Base-by-base conservation (phyloP, 2,329 filamentous ascomycete genomes). In the Penicillium sp. region DNA sequence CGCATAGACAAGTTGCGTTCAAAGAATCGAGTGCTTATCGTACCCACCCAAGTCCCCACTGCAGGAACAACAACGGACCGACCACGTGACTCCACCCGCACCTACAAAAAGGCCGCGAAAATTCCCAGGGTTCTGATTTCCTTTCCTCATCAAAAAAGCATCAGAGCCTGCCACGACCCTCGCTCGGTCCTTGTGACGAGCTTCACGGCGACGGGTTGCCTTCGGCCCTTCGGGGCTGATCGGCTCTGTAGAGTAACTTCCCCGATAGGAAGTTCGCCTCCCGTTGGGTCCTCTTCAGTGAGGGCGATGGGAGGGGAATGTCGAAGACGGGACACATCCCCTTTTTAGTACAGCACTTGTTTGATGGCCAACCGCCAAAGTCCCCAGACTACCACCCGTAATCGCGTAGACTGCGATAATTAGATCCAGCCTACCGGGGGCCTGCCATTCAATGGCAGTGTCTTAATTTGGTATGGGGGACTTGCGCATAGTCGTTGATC, bases 111-210 rank as follows among this genome's bases (percentile, higher is more conserved):
- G 9, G 27, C 27, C 39, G 39, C 51, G 49, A 58, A 48, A 50
- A 57, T 58, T 57, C 39, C 39, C 46, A 47, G 48, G 49, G 54
- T 58, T 52, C 55, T 66, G 68, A 74, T 72, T 68, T 72, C 68
- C 70, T 66, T 69, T 70, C 68, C 78, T 61, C 63, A 69, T 69
- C 66, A 68, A 82, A 83, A 83, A 83, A 82, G 80, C 63, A 76
- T 77, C 78, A 73, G 77, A 79, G 72, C 79, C 77, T 78, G 83
- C 83, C 83, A 86, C 83, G 82, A 84, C 81, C 78, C 73, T 76
- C 78, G 80, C 76, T 72, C 72, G 69, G 71, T 69, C 66, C 67
- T 68, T 69, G 47, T 18, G 57, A 59, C 57, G 68, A 45, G 27
- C 50, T 52, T 67, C 67, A 82, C 78, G 79, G 76, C 81, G 79